These are phyloP conservation scores for Saccharomycopsis sp. DNA, from an alignment of 805 yeast species.

Conservation along the genomic window DNA sequence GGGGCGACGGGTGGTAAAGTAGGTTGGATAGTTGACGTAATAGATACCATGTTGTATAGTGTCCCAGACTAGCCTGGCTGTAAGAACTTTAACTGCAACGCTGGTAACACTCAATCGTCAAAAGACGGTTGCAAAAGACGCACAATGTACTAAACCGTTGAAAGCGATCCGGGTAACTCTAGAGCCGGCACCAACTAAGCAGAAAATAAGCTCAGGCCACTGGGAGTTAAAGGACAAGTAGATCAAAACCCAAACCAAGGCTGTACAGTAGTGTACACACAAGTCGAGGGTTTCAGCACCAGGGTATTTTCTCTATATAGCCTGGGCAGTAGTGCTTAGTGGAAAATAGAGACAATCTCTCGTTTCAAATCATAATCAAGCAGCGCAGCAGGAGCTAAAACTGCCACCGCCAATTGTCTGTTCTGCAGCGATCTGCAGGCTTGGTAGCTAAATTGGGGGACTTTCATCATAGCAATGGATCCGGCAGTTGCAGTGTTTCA, in stretches of 20 bases:
- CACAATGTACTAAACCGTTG: neutral
- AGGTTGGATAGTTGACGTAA: neutral
- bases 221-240: neutral
- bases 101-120: neutral
- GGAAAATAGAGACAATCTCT: neutral
- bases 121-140: neutral
- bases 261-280: neutral
- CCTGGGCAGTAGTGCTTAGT: no score
- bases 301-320: neutral
- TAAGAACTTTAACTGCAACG: neutral
- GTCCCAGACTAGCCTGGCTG: neutral
- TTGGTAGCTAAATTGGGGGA: neutral
- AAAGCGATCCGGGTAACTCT: neutral
- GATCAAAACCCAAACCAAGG: neutral
- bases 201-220: no score
- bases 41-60: no score
- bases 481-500: neutral
- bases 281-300: neutral
- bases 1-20: constrained; percentile 41
- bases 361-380: neutral
- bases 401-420: neutral
- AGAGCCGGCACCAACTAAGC: neutral
- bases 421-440: neutral
- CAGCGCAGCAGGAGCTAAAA: neutral
- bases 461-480: neutral